Base-by-base conservation (phyloP, 1,284 basidiomycete genomes). In the Lentinula novae-zelandiae region DNA sequence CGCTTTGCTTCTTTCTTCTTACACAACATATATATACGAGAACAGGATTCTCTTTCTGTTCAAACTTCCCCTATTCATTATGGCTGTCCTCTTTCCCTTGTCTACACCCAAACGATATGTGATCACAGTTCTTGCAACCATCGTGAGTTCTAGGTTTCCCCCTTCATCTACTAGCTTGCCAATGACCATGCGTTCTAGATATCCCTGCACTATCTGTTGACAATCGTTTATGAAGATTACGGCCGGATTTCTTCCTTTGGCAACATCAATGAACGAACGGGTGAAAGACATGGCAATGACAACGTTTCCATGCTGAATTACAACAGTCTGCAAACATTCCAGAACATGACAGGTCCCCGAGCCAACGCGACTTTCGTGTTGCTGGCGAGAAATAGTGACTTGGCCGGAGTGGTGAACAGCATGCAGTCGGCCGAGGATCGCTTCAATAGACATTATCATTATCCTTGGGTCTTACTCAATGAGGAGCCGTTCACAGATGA, bases 401-500 rank as follows among this genome's bases (percentile, higher is more conserved):
- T 91, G 17, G 76, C 78, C 63, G 80, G 81, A 9, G 81, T 86
- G 55, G 71, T 87, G 33, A 72, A 75, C 46, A 83, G 78, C 66
- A 79, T 87, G 20, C 78, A 79, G 64, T 78, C 81, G 53, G 71
- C 84, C 40, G 84, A 86, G 65, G 78, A 83, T 52, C 75, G 82
- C 9, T 87, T 90, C 71, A 90, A 91, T 71, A 75, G 77, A 65
- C 78, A 82, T 67, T 84, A 80, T 62, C 72, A 81, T 31, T 92
- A 92, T 68, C 87, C 89, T 15, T 91, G 85, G 78, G 83, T 90
- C 5, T 80, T 91, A 65, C 73, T 91, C 36, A 91, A 91, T 66
- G 89, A 92, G 20, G 82, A 83, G 60, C 81, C 82, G 0, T 91
- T 91, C 66, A 77, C 81, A 5, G 83, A 89, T 22, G 82, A 87